Evolutionary conservation across 2,329 filamentous ascomycete species (phyloP).

Genomic region (Cryphonectria naterciae): DNA sequence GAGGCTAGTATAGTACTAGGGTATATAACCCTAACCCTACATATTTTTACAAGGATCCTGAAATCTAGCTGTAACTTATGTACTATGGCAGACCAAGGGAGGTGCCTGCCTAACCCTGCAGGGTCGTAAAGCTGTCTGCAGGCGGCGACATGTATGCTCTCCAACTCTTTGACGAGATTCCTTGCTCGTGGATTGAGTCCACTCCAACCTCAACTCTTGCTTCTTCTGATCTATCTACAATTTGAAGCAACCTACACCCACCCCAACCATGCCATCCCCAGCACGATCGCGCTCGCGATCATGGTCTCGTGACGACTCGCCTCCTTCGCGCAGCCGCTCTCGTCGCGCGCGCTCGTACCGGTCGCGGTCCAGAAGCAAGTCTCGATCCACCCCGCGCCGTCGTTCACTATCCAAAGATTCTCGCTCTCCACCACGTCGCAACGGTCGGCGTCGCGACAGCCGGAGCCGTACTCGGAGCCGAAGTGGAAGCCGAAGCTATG

Average conservation of each 20-base stretch:
- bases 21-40: not conserved
- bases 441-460: constrained; percentile 41
- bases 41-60: not conserved
- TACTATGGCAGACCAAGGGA: not conserved
- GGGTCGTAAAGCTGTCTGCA: not conserved
- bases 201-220: not conserved
- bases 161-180: not conserved
- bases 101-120: not conserved
- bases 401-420: constrained; percentile 32
- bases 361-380: constrained; percentile 29
- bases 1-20: not conserved
- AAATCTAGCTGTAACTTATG: not conserved
- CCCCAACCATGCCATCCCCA: constrained; percentile 28
- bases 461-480: constrained; percentile 5
- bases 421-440: constrained; percentile 42
- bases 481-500: constrained; percentile 36
- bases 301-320: constrained; percentile 24
- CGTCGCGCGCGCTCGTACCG: constrained; percentile 25
- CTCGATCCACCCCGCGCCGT: constrained; percentile 29
- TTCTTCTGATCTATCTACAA: not conserved
- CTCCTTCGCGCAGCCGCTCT: constrained; percentile 23
- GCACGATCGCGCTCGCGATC: constrained; percentile 29
- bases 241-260: not conserved
- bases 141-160: not conserved
- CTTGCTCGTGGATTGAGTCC: not conserved